Percentiles rank a stretch among this genome's conserved stretches.
phyloP scores from a whole-genome alignment of 495 filamentous ascomycete species.

The Xylona heveae region DNA sequence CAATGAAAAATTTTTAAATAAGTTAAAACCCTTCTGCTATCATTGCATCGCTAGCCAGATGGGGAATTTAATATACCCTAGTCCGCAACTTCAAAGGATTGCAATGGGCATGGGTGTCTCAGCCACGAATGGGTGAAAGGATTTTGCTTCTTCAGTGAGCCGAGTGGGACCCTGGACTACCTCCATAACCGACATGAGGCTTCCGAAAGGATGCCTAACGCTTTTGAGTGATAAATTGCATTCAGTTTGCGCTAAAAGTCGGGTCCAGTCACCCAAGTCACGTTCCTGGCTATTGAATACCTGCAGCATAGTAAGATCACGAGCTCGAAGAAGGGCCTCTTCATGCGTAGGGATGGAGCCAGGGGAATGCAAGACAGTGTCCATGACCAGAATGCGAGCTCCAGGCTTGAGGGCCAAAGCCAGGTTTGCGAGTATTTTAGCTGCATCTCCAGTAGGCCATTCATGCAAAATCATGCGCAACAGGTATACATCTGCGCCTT shows the following conservation, averaged over 20 bases:
- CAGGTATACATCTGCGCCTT: slow-evolving; percentile 30
- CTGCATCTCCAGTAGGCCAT: slow-evolving; percentile 21
- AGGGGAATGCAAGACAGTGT: slow-evolving; percentile 11
- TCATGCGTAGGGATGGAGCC: slow-evolving; percentile 10
- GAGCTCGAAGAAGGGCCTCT: slow-evolving; percentile 15
- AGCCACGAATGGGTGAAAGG: no score
- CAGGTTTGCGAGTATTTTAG: slow-evolving; percentile 21
- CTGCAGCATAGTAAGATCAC: slow-evolving; percentile 20
- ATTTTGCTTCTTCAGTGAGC: no score
- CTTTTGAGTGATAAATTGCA: no score
- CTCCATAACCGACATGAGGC: no score
- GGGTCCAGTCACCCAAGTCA: slow-evolving; percentile 17
- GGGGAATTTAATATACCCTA: no score
- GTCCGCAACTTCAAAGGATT: no score
- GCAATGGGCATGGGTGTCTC: no score
- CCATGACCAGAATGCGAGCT: slow-evolving; percentile 4
- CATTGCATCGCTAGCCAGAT: no score
- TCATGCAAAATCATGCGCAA: slow-evolving; percentile 33
- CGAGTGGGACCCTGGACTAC: no score
- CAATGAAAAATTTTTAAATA: no score
- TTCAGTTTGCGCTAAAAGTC: neutral
- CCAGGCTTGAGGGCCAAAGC: slow-evolving; percentile 19
- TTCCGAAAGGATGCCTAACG: no score
- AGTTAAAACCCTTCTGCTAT: no score
- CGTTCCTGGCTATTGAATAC: slow-evolving; percentile 19